Evolutionary conservation across 306 rosid species (phyloP).

Genomic region (Benincasa hispida): DNA sequence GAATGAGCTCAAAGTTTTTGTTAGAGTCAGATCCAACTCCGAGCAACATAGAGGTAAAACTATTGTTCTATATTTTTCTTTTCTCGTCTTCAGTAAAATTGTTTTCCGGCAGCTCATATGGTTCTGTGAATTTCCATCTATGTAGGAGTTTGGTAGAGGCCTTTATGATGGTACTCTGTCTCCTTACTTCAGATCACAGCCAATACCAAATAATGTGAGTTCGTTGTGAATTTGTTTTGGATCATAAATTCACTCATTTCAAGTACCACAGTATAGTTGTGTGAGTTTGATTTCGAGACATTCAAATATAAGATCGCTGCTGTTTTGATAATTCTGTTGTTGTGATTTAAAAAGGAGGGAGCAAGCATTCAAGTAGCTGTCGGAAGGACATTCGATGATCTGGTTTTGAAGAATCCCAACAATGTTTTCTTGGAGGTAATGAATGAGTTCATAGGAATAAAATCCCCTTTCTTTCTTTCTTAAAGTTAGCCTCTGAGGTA

Average conservation of each 20-base stretch:
- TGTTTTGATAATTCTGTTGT: background rate
- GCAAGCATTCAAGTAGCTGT: constrained; percentile 47
- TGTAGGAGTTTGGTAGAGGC: constrained; percentile 63
- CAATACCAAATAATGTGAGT: constrained; percentile 78
- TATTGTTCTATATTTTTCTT: constrained; percentile 4
- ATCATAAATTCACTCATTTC: background rate
- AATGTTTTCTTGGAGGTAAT: constrained; percentile 84
- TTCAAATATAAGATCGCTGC: background rate
- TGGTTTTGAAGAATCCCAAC: constrained; percentile 49
- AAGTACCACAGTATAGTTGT: too few relatives aligned
- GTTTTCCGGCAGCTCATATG: constrained; percentile 10
- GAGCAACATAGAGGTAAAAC: constrained; percentile 59
- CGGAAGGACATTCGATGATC: constrained; percentile 61
- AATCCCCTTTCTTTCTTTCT: too few relatives aligned
- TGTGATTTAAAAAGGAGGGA: constrained; percentile 27
- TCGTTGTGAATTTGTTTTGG: background rate
- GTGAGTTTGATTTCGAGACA: background rate
- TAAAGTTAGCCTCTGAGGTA: too few relatives aligned
- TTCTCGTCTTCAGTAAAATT: background rate
- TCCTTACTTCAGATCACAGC: constrained; percentile 72
- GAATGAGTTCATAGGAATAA: background rate
- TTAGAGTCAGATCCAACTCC: constrained; percentile 52
- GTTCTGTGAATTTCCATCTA: constrained; percentile 14
- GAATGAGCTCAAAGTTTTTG: constrained; percentile 61
- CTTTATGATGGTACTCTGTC: constrained; percentile 53